Base-by-base conservation (phyloP, 768 basidiomycete species). In the Coprinopsis marcescibilis region DNA sequence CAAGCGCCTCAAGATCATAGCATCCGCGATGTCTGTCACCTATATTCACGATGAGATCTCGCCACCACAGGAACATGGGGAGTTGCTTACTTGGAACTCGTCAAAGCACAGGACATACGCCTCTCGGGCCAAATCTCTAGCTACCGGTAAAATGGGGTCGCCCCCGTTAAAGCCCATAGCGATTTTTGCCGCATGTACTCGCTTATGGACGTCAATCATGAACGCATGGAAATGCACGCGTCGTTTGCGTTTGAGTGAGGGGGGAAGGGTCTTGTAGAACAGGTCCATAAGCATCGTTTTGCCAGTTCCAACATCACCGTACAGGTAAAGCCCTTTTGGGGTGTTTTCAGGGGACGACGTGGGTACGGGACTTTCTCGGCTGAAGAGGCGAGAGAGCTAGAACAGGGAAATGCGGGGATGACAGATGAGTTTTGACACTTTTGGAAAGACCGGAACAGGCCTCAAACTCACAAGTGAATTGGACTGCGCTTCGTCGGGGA, bases 261-360 rank as follows among this genome's bases (percentile, higher is more conserved):
- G 57, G 1, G 88, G 85, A 1, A 96, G 80, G 1, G 92, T 81
- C 52, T 83, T 78, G 69, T 87, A 93, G 65, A 96, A 96, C 19
- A 99, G 73, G 64, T 99, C 96, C 96, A 99, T 99, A 52, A 99
- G 82, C 94, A 98, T 97, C 0, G 87, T 88, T 72, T 98, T 97
- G 12, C 96, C 95, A 7, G 95, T 96, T 2, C 95, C 95, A 50
- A 99, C 96, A 55, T 92, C 89, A 25, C 95, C 96, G 61, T 89
- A 92, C 15, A 99, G 83, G 67, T 99, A 98, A 24, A 98, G 74
- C 8, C 95, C 91, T 57, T 86, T 87, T 3, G 91, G 92, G 1
- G 78, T 76, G 39, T 72, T 63, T 23, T 71, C 68, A 0, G 78
- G 78, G 6, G 76, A 71, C 24, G 61, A 56, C 12, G 62, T 59